Evolutionary conservation across 1,139 yeast genomes (phyloP), one percentile per base, ranked within the genome.

Genomic region (Lodderomyces jiufengensis): DNA sequence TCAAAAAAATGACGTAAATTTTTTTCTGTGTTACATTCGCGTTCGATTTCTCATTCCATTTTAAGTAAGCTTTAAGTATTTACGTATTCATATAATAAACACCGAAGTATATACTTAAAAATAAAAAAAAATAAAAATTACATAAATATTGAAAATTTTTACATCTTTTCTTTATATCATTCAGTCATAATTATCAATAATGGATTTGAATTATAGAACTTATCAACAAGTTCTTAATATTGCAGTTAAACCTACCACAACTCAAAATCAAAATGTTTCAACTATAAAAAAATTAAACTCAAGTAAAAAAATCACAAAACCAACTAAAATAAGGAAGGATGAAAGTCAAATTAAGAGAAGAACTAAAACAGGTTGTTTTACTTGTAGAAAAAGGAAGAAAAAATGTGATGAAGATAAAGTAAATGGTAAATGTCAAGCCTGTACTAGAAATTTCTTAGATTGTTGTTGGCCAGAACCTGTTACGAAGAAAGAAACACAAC

Each of bases 341-440:
- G 41, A 39, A 13, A 34, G 36, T 12, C 43, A 36, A 26, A 42
- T 45, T 13, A 62, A 54, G 43, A 59, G 49, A 40, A 60, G 73
- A 54, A 65, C 72, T 23, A 66, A 63, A 42, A 61, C 72, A 4
- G 73, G 73, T 10, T 67, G 73, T 47, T 55, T 66, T 34, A 66
- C 72, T 7, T 67, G 73, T 45, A 61, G 73, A 38, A 64, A 57
- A 51, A 61, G 73, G 52, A 67, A 67, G 63, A 67, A 67, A 60
- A 67, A 67, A 61, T 67, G 73, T 53, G 73, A 67, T 45, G 73
- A 67, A 47, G 61, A 63, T 36, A 59, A 53, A 24, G 63, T 61
- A 10, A 63, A 63, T 41, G 75, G 75, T 3, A 70, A 70, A 49
- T 70, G 76, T 49, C 72, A 68, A 46, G 74, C 66, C 3, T 70